Evolutionary conservation across 768 basidiomycete genomes (phyloP).

Genomic region (Phlebiopsis gigantea): DNA sequence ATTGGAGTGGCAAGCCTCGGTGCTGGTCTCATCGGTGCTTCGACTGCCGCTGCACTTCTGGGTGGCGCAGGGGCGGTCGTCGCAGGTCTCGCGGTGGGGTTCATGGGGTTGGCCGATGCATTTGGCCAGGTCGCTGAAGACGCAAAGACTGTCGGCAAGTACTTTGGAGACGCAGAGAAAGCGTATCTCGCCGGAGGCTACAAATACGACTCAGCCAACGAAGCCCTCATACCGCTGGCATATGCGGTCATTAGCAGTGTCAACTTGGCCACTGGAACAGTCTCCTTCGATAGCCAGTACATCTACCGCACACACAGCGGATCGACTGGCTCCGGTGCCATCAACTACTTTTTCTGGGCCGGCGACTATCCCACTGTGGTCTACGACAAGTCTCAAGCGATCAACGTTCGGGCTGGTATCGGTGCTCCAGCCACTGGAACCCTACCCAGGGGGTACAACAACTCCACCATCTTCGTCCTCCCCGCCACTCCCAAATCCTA

Average conservation of each 20-base stretch:
- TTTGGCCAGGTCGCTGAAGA: neutral
- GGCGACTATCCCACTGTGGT: neutral
- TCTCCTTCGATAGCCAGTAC: neutral
- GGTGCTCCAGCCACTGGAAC: neutral
- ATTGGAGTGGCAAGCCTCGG: neutral
- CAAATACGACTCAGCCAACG: neutral
- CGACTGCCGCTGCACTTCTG: neutral
- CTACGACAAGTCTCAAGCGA: neutral
- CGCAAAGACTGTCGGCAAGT: neutral
- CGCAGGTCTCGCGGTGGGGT: neutral
- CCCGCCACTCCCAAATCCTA: neutral
- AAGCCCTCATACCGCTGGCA: neutral
- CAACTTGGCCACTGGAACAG: neutral
- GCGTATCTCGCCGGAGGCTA: neutral
- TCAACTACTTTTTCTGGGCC: neutral
- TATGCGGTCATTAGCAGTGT: neutral
- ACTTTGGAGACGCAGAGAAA: neutral
- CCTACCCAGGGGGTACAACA: neutral
- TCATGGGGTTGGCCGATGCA: neutral
- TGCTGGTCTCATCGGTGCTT: neutral
- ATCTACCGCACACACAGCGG: neutral
- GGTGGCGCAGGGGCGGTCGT: neutral
- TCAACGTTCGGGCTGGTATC: neutral
- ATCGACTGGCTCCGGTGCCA: neutral
- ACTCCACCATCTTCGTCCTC: neutral